Conservation (phyloP, 1,139 yeast species). For the Geotrichum macrosporum region DNA sequence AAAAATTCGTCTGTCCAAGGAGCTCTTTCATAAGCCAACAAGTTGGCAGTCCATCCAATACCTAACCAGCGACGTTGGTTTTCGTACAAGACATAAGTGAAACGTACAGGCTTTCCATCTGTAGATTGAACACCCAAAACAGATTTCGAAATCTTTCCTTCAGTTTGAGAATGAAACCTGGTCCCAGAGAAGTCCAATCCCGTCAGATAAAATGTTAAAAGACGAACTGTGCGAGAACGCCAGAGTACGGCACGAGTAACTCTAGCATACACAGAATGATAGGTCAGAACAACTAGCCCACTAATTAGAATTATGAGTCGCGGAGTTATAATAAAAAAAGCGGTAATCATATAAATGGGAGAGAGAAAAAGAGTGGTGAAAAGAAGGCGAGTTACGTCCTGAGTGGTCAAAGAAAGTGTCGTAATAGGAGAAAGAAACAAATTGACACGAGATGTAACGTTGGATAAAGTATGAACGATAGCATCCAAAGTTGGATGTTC, state of each 20-base stretch:
- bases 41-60: slow-evolving; percentile 93
- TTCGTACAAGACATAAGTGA: slow-evolving; percentile 90
- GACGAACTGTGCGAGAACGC: slow-evolving; percentile 70
- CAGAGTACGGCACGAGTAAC: slow-evolving; percentile 78
- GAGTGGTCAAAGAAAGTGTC: slow-evolving; percentile 60
- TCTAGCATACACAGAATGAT: slow-evolving; percentile 80
- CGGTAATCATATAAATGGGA: slow-evolving; percentile 70
- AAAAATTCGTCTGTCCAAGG: slow-evolving; percentile 97
- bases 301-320: slow-evolving; percentile 56
- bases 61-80: slow-evolving; percentile 98
- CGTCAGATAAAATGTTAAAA: slow-evolving; percentile 72
- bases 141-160: slow-evolving; percentile 13
- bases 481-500: slow-evolving; percentile 82
- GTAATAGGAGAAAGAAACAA: slow-evolving; percentile 74
- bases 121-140: slow-evolving; percentile 49
- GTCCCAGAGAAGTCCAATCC: slow-evolving; percentile 76
- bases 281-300: slow-evolving; percentile 66
- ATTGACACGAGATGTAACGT: slow-evolving; percentile 72
- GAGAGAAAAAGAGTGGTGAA: slow-evolving; percentile 82
- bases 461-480: slow-evolving; percentile 73
- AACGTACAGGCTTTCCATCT: slow-evolving; percentile 66
- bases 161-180: slow-evolving; percentile 26
- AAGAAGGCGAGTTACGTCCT: slow-evolving; percentile 72
- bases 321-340: slow-evolving; percentile 66
- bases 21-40: slow-evolving; percentile 86